Evolutionary conservation across 352 stramenopile species (phyloP), one percentile per base, ranked within the genome.

Genomic region (Paralagenidium karlingii): DNA sequence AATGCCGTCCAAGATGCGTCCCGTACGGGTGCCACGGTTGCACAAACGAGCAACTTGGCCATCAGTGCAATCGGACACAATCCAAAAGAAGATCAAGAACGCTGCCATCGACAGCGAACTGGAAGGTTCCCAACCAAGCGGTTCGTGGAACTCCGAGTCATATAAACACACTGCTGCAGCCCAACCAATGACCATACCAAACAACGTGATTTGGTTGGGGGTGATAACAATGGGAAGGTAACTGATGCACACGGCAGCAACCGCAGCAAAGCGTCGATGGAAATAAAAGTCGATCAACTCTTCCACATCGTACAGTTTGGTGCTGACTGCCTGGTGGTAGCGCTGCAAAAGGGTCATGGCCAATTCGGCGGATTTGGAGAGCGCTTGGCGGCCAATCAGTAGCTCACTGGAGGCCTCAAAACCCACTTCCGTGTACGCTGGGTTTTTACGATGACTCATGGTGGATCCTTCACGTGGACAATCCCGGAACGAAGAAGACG

Each of bases 241-340:
- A 50, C 73, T 86, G 48, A 89, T 78, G 37, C 86, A 54, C 29
- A 86, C 71, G 24, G 75, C 73, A 18, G 56, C 57, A 20, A 89
- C 59, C 16, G 75, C 75, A 0, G 75, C 75, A 27, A 89, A 56
- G 5, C 75, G 71, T 19, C 75, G 68, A 45, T 89, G 75, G 55
- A 83, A 85, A 36, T 86, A 89, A 44, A 76, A 89, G 47, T 89
- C 75, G 18, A 89, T 58, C 15, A 89, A 55, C 63, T 89, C 75
- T 46, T 89, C 75, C 33, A 89, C 75, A 43, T 89, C 75, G 56
- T 86, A 89, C 75, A 89, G 86, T 53, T 89, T 89, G 36, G 71
- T 86, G 29, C 53, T 69, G 32, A 65, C 80, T 22, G 75, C 75
- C 31, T 61, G 68, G 33, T 77, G 46, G 51, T 89, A 89, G 19